Evolutionary conservation across 2,329 filamentous ascomycete species (phyloP).

Genomic region (Aspergillus jensenii): DNA sequence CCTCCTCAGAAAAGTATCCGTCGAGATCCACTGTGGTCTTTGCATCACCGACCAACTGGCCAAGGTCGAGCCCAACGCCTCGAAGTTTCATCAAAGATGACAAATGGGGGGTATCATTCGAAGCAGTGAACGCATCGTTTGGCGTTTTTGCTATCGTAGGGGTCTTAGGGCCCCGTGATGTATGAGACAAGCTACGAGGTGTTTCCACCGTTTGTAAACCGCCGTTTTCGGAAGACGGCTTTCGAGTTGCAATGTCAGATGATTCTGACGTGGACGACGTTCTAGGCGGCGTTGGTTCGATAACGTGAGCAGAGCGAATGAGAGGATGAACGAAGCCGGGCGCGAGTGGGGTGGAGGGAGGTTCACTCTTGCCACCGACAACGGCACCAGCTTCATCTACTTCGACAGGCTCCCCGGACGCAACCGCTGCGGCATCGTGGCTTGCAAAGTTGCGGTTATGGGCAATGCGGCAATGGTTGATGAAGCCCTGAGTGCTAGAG

Average conservation of each 20-base stretch:
- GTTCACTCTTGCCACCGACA: slow-evolving; percentile 40
- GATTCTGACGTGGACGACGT: slow-evolving; percentile 17
- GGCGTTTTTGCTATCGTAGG: slow-evolving; percentile 18
- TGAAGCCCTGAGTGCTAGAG: slow-evolving; percentile 96
- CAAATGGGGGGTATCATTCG: slow-evolving; percentile 64
- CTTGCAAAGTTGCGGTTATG: slow-evolving; percentile 93
- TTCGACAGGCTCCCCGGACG: slow-evolving; percentile 81
- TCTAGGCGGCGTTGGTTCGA: slow-evolving; percentile 21
- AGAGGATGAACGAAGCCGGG: slow-evolving; percentile 63
- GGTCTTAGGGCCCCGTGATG: slow-evolving; percentile 11
- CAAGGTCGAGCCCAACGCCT: slow-evolving; percentile 62
- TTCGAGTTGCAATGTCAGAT: slow-evolving; percentile 17
- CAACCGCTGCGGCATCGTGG: slow-evolving; percentile 88
- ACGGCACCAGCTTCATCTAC: slow-evolving; percentile 58
- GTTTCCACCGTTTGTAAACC: slow-evolving; percentile 25
- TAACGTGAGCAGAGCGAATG: slow-evolving; percentile 54
- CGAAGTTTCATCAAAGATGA: slow-evolving; percentile 63
- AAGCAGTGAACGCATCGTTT: slow-evolving; percentile 51
- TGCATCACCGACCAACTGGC: slow-evolving; percentile 58
- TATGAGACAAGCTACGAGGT: slow-evolving; percentile 16
- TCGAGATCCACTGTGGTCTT: slow-evolving; percentile 42
- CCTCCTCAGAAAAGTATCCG: slow-evolving; percentile 41
- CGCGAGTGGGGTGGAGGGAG: slow-evolving; percentile 22
- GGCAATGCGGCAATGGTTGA: slow-evolving; percentile 97
- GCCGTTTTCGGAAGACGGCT: slow-evolving; percentile 14